phyloP scores from a whole-genome alignment of 495 filamentous ascomycete genomes.

The Penicillium salamii region DNA sequence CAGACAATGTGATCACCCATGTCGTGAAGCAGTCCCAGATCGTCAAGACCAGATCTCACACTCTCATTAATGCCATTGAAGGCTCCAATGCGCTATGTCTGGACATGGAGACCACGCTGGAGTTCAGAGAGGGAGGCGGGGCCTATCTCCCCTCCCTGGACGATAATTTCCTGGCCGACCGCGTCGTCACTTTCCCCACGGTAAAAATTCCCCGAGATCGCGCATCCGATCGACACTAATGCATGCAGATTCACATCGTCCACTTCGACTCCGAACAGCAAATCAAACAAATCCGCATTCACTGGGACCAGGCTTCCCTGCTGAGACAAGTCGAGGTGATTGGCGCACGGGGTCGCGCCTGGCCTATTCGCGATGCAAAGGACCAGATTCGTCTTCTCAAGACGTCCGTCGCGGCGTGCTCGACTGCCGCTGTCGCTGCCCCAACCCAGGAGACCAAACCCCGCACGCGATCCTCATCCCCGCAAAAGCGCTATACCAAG shows the following conservation, averaged over 20 bases:
- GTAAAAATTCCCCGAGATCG: constrained; percentile 54
- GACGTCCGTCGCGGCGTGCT: constrained; percentile 28
- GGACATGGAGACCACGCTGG: constrained; percentile 79
- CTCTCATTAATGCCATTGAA: constrained; percentile 69
- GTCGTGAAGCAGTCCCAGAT: constrained; percentile 60
- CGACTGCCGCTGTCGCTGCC: constrained; percentile 12
- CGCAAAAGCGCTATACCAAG: constrained; percentile 50
- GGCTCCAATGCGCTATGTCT: constrained; percentile 63
- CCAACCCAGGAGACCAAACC: constrained; percentile 18
- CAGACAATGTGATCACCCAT: constrained; percentile 76
- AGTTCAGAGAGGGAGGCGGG: constrained; percentile 78
- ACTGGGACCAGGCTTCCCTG: constrained; percentile 93
- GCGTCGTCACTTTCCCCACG: constrained; percentile 74
- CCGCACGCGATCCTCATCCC: constrained; percentile 46
- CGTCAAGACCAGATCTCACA: constrained; percentile 73
- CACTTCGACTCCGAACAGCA: constrained; percentile 71
- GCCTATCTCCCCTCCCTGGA: constrained; percentile 86
- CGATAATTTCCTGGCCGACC: constrained; percentile 90
- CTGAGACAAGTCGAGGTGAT: constrained; percentile 94
- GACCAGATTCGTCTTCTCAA: constrained; percentile 78
- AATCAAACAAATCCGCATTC: constrained; percentile 80
- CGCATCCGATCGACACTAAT: constrained; percentile 15
- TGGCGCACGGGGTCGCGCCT: constrained; percentile 79
- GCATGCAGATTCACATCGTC: constrained; percentile 79
- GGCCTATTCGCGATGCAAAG: constrained; percentile 88